These are phyloP conservation scores for Chaetomidium leptoderma DNA, from an alignment of 495 filamentous ascomycete genomes.

Conservation along the genomic window DNA sequence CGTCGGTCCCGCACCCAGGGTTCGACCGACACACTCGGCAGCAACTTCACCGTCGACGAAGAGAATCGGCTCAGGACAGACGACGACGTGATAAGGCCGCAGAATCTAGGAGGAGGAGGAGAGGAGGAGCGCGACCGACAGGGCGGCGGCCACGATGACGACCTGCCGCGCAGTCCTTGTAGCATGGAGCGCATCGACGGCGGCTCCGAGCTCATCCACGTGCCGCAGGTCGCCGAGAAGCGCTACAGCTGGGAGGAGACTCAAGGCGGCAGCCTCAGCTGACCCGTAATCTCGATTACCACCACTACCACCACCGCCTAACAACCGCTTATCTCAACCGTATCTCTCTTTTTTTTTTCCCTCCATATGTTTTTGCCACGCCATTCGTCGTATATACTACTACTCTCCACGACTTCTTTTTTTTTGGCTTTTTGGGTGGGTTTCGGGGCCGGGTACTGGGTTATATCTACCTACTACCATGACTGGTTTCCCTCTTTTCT, in stretches of 20 bases:
- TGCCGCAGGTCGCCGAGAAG: slow-evolving; percentile 48
- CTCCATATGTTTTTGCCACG: neutral
- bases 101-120: slow-evolving; percentile 5
- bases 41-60: slow-evolving; percentile 50
- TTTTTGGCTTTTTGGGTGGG: neutral
- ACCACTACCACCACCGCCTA: no score
- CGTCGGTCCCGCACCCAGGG: slow-evolving; percentile 23
- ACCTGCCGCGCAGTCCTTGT: slow-evolving; percentile 29
- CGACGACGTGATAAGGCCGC: slow-evolving; percentile 18
- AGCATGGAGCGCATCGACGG: slow-evolving; percentile 39
- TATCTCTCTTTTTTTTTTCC: neutral
- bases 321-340: no score
- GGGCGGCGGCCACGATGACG: slow-evolving; percentile 12
- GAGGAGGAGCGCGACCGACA: slow-evolving; percentile 7
- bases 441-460: no score
- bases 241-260: slow-evolving; percentile 50
- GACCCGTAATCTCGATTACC: neutral
- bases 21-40: slow-evolving; percentile 46
- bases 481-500: neutral
- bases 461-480: neutral
- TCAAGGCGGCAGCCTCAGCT: slow-evolving; percentile 13
- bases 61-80: slow-evolving; percentile 24
- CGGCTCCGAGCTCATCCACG: slow-evolving; percentile 46
- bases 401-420: neutral
- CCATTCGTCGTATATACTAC: neutral